These are phyloP conservation scores for Cichorium intybus DNA, from an alignment of 140 eudicot species.

Conservation along the genomic window DNA sequence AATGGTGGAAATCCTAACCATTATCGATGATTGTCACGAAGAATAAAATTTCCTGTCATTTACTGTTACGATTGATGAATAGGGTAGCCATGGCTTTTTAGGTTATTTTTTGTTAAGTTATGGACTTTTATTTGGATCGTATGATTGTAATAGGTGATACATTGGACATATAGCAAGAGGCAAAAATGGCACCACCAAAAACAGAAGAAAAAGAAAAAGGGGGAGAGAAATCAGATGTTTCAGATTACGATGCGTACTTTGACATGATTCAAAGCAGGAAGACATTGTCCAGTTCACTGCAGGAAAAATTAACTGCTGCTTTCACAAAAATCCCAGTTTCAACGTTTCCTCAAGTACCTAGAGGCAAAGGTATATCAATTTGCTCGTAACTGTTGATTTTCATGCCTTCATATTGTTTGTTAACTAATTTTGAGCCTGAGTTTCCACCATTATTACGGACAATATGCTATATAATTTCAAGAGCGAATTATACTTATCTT, in stretches of 20 bases:
- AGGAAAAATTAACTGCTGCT: constrained; percentile 71
- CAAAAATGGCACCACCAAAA: constrained; percentile 30
- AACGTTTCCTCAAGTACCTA: constrained; percentile 80
- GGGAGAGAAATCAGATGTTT: constrained; percentile 12
- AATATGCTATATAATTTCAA: not conserved
- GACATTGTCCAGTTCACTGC: constrained; percentile 66
- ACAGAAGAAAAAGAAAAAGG: constrained; percentile 16
- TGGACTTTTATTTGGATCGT: not conserved
- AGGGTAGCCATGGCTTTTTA: not conserved
- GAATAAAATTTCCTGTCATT: not conserved
- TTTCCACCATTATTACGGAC: not conserved
- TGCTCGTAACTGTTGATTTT: not conserved
- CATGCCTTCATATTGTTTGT: not conserved
- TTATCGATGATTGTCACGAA: not conserved
- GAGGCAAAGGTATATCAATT: constrained; percentile 69
- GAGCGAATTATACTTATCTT: no score
- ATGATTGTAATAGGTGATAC: constrained; percentile 15
- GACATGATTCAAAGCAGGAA: constrained; percentile 74
- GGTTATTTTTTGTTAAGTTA: not conserved
- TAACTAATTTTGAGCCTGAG: not conserved
- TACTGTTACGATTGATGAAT: constrained; percentile 9
- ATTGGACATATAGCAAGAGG: constrained; percentile 9
- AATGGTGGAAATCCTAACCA: not conserved
- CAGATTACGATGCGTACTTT: constrained; percentile 65
- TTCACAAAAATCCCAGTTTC: constrained; percentile 76